Evolutionary conservation across 108 stramenopile genomes (phyloP).

Genomic region (Cyclotella cryptica): DNA sequence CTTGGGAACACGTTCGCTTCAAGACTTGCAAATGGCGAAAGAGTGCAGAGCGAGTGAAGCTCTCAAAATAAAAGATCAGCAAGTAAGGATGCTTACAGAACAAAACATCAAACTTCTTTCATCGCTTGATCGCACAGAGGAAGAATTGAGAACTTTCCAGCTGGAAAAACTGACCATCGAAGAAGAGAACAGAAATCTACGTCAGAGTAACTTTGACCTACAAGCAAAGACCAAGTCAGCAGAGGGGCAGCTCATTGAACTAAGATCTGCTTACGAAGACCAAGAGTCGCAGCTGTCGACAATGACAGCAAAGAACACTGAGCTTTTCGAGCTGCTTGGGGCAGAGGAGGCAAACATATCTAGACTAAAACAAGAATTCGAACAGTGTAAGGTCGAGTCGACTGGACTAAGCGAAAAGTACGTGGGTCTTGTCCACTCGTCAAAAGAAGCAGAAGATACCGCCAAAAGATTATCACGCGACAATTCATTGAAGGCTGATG

Average conservation of each 20-base stretch:
- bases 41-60: slow-evolving; percentile 65
- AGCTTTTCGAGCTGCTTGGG: slow-evolving; percentile 86
- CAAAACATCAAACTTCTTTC: slow-evolving; percentile 74
- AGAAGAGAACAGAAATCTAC: slow-evolving; percentile 68
- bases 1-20: slow-evolving; percentile 27
- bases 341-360: slow-evolving; percentile 76
- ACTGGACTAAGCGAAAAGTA: slow-evolving; percentile 62
- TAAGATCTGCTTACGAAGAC: slow-evolving; percentile 58
- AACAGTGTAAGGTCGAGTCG: slow-evolving; percentile 46
- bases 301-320: slow-evolving; percentile 84
- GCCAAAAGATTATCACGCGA: slow-evolving; percentile 65
- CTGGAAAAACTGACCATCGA: slow-evolving; percentile 59
- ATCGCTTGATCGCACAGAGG: slow-evolving; percentile 70
- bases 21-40: slow-evolving; percentile 49
- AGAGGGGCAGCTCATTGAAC: slow-evolving; percentile 60
- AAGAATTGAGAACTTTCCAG: slow-evolving; percentile 66
- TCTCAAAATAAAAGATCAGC: slow-evolving; percentile 84
- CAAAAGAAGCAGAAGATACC: slow-evolving; percentile 76
- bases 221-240: slow-evolving; percentile 61
- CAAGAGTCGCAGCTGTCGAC: slow-evolving; percentile 74
- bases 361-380: slow-evolving; percentile 53
- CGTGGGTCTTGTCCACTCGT: slow-evolving; percentile 66
- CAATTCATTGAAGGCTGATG: slow-evolving; percentile 84
- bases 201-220: slow-evolving; percentile 69
- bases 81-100: slow-evolving; percentile 73